Percentiles rank a stretch among this genome's conserved stretches.
phyloP scores from a whole-genome alignment of 2,329 filamentous ascomycete genomes.

The Fusarium xylarioides region DNA sequence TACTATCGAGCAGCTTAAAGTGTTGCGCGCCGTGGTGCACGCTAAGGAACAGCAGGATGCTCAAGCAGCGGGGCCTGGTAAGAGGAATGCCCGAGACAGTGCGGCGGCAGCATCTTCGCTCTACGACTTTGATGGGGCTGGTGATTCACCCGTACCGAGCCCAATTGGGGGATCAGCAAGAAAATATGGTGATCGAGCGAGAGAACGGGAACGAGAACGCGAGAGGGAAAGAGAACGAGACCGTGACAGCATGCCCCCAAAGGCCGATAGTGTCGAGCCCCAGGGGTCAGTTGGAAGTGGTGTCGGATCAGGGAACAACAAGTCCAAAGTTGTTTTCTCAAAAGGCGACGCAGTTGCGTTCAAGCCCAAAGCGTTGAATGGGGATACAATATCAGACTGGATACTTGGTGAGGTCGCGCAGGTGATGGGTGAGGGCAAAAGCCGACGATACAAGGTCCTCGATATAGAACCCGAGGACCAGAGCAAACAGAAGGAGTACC shows the following conservation, averaged over 20 bases:
- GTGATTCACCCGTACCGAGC: conserved; percentile 57
- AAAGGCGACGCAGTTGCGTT: conserved; percentile 74
- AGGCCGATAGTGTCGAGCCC: conserved; percentile 66
- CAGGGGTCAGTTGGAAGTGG: conserved; percentile 53
- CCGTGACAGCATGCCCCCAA: conserved; percentile 58
- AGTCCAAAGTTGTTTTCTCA: conserved; percentile 65
- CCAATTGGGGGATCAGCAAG: conserved; percentile 49
- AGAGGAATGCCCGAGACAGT: conserved; percentile 40
- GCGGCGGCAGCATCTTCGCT: conserved; percentile 48
- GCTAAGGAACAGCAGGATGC: conserved; percentile 55
- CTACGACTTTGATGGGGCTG: conserved; percentile 57
- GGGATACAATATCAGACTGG: conserved; percentile 64
- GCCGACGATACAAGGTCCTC: conserved; percentile 79
- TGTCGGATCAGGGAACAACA: conserved; percentile 41
- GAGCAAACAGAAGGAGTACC: conserved; percentile 73
- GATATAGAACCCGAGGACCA: conserved; percentile 80
- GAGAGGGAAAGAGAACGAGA: conserved; percentile 43
- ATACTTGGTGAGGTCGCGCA: conserved; percentile 82
- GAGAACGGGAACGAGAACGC: conserved; percentile 53
- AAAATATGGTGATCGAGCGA: conserved; percentile 50
- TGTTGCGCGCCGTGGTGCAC: conserved; percentile 54
- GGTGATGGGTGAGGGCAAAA: conserved; percentile 80
- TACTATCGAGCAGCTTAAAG: conserved; percentile 54
- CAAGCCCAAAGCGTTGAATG: conserved; percentile 63
- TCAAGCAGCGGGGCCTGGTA: conserved; percentile 44